Evolutionary conservation across 2,329 filamentous ascomycete species (phyloP).

Genomic region (Epicoccum nigrum): DNA sequence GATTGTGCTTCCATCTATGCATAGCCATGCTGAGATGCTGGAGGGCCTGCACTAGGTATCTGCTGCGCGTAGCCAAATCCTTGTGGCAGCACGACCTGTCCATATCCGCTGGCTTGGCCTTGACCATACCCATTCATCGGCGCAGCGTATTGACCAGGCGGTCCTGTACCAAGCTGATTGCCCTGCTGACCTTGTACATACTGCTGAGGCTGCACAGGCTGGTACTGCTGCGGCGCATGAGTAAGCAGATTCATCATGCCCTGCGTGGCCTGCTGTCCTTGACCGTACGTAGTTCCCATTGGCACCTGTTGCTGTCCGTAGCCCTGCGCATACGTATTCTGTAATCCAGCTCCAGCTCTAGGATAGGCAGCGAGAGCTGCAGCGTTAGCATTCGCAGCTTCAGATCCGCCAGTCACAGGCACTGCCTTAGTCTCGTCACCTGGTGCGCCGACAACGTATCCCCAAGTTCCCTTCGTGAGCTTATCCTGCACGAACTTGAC

Average conservation of each 20-base stretch:
- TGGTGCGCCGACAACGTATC: conserved; percentile 17
- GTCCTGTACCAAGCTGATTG: neutral
- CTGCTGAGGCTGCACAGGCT: conserved; percentile 1
- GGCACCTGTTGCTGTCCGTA: conserved; percentile 8
- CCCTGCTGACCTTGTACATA: neutral
- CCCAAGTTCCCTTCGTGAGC: conserved; percentile 33
- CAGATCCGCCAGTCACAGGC: neutral
- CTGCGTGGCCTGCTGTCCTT: conserved; percentile 12
- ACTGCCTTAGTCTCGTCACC: neutral
- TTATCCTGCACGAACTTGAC: conserved; percentile 34
- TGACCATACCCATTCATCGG: neutral
- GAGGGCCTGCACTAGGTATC: neutral
- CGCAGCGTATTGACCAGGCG: neutral
- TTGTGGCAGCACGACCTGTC: neutral
- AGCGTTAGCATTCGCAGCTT: conserved; percentile 12
- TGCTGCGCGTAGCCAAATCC: conserved; percentile 3
- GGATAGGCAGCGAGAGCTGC: conserved; percentile 8
- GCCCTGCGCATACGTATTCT: conserved; percentile 5
- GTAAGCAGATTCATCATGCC: conserved; percentile 12
- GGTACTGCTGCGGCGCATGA: neutral
- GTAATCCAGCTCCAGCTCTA: neutral
- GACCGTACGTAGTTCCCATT: conserved; percentile 1
- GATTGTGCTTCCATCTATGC: neutral
- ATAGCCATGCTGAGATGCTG: neutral
- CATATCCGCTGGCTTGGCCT: neutral